These are phyloP conservation scores for Dillenia turbinata DNA, from an alignment of 164 flowering plant genomes.

Conservation along the genomic window DNA sequence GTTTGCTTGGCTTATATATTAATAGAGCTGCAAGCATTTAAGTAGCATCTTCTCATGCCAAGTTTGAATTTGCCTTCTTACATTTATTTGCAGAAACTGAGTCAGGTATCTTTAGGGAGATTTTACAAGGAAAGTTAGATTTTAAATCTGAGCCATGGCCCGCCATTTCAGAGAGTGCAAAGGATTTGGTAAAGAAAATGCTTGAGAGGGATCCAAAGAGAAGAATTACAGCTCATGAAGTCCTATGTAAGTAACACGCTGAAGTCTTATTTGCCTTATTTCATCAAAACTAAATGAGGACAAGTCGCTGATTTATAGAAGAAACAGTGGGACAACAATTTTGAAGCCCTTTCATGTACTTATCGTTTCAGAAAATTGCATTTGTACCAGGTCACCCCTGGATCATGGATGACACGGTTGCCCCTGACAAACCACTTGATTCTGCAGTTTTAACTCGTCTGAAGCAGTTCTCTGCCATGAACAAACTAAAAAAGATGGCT, in stretches of 20 bases:
- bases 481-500: slow-evolving; percentile 90
- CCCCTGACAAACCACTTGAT: slow-evolving; percentile 81
- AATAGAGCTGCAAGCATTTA: too few species aligned
- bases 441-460: slow-evolving; percentile 80
- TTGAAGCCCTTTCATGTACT: neutral
- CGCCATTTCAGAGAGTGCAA: slow-evolving; percentile 76
- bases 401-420: slow-evolving; percentile 82
- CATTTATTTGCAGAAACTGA: slow-evolving; percentile 60
- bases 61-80: neutral
- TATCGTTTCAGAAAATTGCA: slow-evolving; percentile 7
- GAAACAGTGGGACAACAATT: neutral
- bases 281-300: neutral
- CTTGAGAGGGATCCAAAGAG: slow-evolving; percentile 69
- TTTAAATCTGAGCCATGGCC: slow-evolving; percentile 94
- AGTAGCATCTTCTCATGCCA: neutral
- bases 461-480: slow-evolving; percentile 85
- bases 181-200: slow-evolving; percentile 73
- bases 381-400: slow-evolving; percentile 72
- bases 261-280: neutral
- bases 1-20: too few species aligned
- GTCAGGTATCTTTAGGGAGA: slow-evolving; percentile 83
- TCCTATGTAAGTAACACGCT: slow-evolving; percentile 50
- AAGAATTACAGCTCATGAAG: slow-evolving; percentile 80
- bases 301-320: neutral
- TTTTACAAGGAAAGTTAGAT: slow-evolving; percentile 69